These are phyloP conservation scores for Flaveria sonorensis DNA, from an alignment of 129 eudicot genomes.

Conservation along the genomic window DNA sequence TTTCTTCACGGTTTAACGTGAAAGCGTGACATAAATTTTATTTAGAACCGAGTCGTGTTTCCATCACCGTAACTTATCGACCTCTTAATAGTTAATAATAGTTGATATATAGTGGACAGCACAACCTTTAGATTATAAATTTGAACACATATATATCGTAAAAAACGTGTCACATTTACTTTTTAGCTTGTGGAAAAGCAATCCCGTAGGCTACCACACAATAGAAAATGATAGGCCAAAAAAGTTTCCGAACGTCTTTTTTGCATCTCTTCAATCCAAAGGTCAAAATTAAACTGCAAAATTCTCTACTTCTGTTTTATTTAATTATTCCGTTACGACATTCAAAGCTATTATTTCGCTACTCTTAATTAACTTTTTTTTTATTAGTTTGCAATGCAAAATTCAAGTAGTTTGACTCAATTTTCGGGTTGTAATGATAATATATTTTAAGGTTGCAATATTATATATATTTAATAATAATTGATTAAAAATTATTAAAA, in stretches of 20 bases:
- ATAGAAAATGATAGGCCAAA: not conserved
- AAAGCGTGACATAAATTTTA: too few species aligned
- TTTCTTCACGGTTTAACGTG: too few species aligned
- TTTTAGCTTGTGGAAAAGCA: not conserved
- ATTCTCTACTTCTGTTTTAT: not conserved
- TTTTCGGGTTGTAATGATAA: constrained; percentile 14
- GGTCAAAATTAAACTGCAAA: not conserved
- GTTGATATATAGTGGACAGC: too few species aligned
- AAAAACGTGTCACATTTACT: not conserved
- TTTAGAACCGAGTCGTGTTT: too few species aligned
- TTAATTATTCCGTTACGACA: not conserved
- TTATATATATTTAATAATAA: constrained; percentile 33
- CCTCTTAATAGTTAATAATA: too few species aligned
- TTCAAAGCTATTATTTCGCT: not conserved
- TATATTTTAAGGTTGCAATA: constrained; percentile 22
- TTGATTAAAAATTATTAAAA: constrained; percentile 21
- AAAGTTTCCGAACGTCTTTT: not conserved
- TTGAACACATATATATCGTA: not conserved
- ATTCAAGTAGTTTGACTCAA: too few species aligned
- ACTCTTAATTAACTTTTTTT: not conserved
- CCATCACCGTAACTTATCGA: too few species aligned
- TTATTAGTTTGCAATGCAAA: not conserved
- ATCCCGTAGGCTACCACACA: not conserved
- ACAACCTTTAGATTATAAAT: too few species aligned
- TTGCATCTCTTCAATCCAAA: not conserved